These are phyloP conservation scores for Sporothrix schenckii DNA, from an alignment of 2,329 filamentous ascomycete species.

Conservation along the genomic window DNA sequence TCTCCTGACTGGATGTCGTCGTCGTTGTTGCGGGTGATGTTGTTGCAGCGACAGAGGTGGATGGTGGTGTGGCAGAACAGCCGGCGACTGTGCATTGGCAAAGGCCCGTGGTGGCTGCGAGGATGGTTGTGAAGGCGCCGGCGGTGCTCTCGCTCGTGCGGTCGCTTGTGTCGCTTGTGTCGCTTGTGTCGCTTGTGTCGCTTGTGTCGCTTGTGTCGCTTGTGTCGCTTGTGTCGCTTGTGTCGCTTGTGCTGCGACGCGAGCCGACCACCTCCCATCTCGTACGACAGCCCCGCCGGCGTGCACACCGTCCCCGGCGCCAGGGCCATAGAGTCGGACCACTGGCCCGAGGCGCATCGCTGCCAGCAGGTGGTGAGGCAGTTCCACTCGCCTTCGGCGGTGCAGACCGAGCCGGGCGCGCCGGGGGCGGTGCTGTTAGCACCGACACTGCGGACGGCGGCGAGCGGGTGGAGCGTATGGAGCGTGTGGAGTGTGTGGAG, in stretches of 20 bases:
- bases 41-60: background rate
- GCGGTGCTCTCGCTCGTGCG: background rate
- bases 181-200: background rate
- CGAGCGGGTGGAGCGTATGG: background rate
- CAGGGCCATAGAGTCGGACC: constrained; percentile 51
- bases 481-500: background rate
- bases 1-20: background rate
- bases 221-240: background rate
- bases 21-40: background rate
- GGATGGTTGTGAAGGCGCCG: background rate
- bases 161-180: background rate
- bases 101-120: background rate
- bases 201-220: background rate
- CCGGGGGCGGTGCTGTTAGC: constrained; percentile 13
- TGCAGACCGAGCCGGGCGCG: constrained; percentile 46
- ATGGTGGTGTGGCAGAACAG: background rate
- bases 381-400: constrained; percentile 57
- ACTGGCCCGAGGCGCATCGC: constrained; percentile 53
- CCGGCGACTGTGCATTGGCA: background rate
- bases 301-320: constrained; percentile 52
- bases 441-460: background rate
- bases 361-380: constrained; percentile 56
- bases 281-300: constrained; percentile 49
- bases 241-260: background rate
- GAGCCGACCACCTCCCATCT: constrained; percentile 40